phyloP scores from a whole-genome alignment of 352 stramenopile species.

The Phytophthora litchii region DNA sequence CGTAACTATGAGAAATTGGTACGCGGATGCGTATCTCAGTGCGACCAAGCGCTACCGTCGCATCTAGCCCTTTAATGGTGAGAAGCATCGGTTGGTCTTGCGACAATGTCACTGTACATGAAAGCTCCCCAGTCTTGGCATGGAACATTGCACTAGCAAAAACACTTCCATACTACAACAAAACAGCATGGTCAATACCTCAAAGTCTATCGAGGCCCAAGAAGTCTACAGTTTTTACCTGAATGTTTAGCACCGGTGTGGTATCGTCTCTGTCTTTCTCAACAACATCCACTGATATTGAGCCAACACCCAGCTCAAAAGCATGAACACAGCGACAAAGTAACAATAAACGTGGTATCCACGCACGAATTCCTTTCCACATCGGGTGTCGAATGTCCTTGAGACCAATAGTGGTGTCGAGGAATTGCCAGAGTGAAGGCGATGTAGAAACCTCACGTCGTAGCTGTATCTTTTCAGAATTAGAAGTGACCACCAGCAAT shows the following conservation, averaged over 20 bases:
- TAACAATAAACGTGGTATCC: conserved; percentile 47
- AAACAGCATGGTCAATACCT: conserved; percentile 4
- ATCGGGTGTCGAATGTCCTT: conserved; percentile 43
- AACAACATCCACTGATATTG: conserved; percentile 46
- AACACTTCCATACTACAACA: conserved; percentile 40
- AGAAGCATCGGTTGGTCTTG: conserved; percentile 18
- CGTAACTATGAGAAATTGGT: conserved; percentile 20
- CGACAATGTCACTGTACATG: conserved; percentile 24
- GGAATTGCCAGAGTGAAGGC: conserved; percentile 14
- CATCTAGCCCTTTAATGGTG: conserved; percentile 7
- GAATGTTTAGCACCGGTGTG: conserved; percentile 20
- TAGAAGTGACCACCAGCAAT: conserved; percentile 33
- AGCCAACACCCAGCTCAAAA: conserved; percentile 35
- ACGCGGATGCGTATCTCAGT: conserved; percentile 38
- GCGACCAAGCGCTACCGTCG: conserved; percentile 22
- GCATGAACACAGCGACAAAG: conserved; percentile 44
- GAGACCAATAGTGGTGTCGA: conserved; percentile 37
- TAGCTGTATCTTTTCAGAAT: neutral
- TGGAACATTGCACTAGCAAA: conserved; percentile 30
- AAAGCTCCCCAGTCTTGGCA: conserved; percentile 22
- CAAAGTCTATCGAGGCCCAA: neutral
- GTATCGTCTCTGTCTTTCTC: conserved; percentile 7
- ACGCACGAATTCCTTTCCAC: conserved; percentile 40
- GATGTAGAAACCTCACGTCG: neutral
- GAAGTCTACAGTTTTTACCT: conserved; percentile 12